phyloP scores from a whole-genome alignment of 495 filamentous ascomycete species.

The Hyaloscypha variabilis region DNA sequence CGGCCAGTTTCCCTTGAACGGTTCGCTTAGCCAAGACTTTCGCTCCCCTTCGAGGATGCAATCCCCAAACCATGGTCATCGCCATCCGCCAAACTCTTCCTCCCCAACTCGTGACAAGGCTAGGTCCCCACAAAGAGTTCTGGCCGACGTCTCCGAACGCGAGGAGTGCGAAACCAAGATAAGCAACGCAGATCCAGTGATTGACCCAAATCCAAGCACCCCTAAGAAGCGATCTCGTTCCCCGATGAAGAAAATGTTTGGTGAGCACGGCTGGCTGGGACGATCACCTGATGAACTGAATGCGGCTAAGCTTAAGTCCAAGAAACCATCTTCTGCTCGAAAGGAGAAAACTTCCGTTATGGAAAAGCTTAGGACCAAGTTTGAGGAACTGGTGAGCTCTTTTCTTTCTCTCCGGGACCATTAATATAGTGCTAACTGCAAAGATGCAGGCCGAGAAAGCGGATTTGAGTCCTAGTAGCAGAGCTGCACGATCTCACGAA shows the following conservation, averaged over 20 bases:
- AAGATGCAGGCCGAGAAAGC: constrained; percentile 27
- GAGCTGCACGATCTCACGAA: not conserved
- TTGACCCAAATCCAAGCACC: not conserved
- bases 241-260: constrained; percentile 57
- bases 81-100: not conserved
- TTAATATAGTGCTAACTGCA: not conserved
- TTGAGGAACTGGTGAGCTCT: constrained; percentile 46
- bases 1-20: not conserved
- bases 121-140: constrained; percentile 22
- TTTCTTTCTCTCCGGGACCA: too few relatives aligned
- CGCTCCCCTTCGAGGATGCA: not conserved
- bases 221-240: constrained; percentile 40
- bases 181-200: not conserved
- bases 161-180: not conserved
- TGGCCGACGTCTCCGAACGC: constrained; percentile 12
- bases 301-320: constrained; percentile 35
- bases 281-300: constrained; percentile 30
- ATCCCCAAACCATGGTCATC: not conserved
- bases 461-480: constrained; percentile 22
- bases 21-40: not conserved
- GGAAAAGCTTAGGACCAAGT: constrained; percentile 50
- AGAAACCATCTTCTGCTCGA: constrained; percentile 11
- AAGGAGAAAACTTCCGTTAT: constrained; percentile 41
- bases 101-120: not conserved
- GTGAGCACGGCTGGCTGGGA: constrained; percentile 54